phyloP scores from a whole-genome alignment of 2,329 filamentous ascomycete species.

The Ophiostoma quercus region DNA sequence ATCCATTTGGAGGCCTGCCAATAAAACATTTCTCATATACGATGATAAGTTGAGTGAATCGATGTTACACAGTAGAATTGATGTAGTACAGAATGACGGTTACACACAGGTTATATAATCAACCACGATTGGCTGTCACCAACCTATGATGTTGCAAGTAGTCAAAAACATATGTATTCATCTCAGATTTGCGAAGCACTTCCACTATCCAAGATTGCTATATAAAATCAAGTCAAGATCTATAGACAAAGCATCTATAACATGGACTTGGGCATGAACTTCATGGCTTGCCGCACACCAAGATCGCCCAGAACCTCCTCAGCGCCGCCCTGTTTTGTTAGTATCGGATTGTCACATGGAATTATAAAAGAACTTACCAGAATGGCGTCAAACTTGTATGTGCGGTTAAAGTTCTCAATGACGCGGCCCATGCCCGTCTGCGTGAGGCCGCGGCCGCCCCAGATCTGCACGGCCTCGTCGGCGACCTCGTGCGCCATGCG shows the following conservation, averaged over 20 bases:
- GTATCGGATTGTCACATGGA: neutral
- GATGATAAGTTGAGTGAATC: neutral
- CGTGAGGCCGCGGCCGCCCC: slow-evolving; percentile 74
- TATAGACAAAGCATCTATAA: slow-evolving; percentile 43
- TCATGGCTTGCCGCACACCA: slow-evolving; percentile 78
- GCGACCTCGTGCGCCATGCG: slow-evolving; percentile 76
- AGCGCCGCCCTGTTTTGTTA: slow-evolving; percentile 53
- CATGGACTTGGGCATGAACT: slow-evolving; percentile 78
- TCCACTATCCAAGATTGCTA: slow-evolving; percentile 1
- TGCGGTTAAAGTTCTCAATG: slow-evolving; percentile 79
- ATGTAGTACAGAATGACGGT: neutral
- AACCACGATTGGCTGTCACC: neutral
- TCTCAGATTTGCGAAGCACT: neutral
- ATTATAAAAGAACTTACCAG: slow-evolving; percentile 34
- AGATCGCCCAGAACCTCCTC: slow-evolving; percentile 79
- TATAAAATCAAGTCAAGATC: neutral
- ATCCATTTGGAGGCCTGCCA: slow-evolving; percentile 16
- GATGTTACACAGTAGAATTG: neutral
- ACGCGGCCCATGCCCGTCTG: slow-evolving; percentile 77
- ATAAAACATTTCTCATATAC: slow-evolving; percentile 14
- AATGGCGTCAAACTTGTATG: slow-evolving; percentile 76
- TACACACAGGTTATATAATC: neutral
- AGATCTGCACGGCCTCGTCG: slow-evolving; percentile 79
- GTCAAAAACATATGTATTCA: too few relatives aligned
- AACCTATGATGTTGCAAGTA: neutral